phyloP scores from a whole-genome alignment of 345 rosid genomes.

The Atalantia buxifolia region DNA sequence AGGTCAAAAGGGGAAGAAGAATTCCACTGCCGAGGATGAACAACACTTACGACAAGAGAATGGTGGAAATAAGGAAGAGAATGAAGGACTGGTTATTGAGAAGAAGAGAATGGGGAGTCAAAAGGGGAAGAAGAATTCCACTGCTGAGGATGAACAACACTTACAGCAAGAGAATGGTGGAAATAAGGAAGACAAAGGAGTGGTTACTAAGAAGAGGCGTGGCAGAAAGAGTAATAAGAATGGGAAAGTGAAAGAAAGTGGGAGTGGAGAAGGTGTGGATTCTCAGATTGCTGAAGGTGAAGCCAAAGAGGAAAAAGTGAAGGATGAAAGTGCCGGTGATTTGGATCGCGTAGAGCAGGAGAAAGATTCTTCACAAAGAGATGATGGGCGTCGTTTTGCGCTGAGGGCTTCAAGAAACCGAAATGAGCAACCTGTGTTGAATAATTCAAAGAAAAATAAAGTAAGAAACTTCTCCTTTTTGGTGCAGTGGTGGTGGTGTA shows the following conservation, averaged over 20 bases:
- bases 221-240: background rate
- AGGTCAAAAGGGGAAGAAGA: background rate
- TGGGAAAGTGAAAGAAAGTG: background rate
- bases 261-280: background rate
- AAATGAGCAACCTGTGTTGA: background rate
- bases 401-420: background rate
- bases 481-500: background rate
- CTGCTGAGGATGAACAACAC: background rate
- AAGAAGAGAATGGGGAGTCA: background rate
- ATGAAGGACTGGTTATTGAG: background rate
- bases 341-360: background rate
- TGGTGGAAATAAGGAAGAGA: background rate
- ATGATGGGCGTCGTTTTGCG: background rate
- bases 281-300: background rate
- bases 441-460: background rate
- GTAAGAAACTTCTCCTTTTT: background rate
- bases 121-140: background rate
- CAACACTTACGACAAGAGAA: background rate
- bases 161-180: background rate
- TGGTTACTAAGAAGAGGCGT: background rate
- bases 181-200: background rate
- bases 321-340: background rate
- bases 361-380: background rate
- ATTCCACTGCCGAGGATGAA: background rate
- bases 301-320: background rate